Percentiles rank a stretch among this genome's conserved stretches.
Conservation (phyloP, 176 grass and related monocot species). For the Carex scoparia region DNA sequence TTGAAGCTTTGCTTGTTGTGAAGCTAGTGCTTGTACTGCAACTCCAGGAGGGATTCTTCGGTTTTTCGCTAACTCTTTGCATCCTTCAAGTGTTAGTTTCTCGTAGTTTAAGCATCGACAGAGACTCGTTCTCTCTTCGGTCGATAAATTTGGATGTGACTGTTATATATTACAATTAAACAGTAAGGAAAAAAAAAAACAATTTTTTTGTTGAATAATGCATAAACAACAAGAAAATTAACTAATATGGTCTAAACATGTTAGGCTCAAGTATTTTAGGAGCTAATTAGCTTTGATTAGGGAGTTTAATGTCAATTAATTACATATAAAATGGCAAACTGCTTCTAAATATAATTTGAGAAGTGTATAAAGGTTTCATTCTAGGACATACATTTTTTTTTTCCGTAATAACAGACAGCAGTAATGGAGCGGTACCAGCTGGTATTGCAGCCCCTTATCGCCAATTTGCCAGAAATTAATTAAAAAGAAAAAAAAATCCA, state of each 20-base stretch:
- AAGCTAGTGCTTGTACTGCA: constrained; percentile 71
- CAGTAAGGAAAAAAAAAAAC: not conserved
- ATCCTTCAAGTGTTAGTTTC: constrained; percentile 80
- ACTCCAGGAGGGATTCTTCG: constrained; percentile 56
- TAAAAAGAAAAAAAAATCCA: not conserved
- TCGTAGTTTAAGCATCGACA: constrained; percentile 93
- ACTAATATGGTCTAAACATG: not conserved
- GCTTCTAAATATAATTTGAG: not conserved
- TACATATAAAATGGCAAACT: not conserved
- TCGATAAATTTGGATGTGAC: constrained; percentile 49
- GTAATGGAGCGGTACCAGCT: not conserved
- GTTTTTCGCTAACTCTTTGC: constrained; percentile 92
- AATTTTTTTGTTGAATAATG: not conserved
- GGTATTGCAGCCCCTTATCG: not conserved
- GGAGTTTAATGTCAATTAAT: not conserved
- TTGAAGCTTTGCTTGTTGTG: constrained; percentile 52
- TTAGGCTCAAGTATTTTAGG: not conserved
- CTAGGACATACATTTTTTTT: not conserved
- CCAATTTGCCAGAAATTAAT: not conserved
- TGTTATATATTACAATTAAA: constrained; percentile 17
- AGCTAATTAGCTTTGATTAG: not conserved
- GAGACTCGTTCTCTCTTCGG: constrained; percentile 53
- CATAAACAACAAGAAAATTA: not conserved
- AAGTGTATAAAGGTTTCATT: not conserved
- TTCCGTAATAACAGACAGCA: not conserved